Base-by-base conservation (phyloP, 2,329 filamentous ascomycete species). In the Stagonosporopsis cucurbitacearum region DNA sequence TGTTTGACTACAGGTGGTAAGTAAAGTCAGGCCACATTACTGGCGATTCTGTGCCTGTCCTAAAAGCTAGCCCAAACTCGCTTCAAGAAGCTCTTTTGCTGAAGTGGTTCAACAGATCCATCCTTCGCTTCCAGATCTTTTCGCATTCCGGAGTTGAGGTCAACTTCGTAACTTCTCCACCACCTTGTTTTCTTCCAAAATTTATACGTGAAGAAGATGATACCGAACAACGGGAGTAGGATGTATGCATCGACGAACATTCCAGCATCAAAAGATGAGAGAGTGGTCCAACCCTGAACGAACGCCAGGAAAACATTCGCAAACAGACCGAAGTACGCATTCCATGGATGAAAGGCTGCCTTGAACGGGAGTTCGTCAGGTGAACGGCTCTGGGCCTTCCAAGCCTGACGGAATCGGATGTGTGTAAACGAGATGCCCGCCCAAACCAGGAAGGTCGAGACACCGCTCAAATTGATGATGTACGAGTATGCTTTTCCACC, bases 361-460 rank as follows among this genome's bases (percentile, higher is more conserved):
- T 70, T 71, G 66, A 78, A 85, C 0, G 82, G 82, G 0, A 85
- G 70, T 3, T 78, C 71, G 6, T 78, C 73, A 6, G 80, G 67
- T 13, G 65, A 53, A 32, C 63, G 66, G 12, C 65, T 65, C 52
- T 73, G 70, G 2, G 60, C 75, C 54, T 84, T 80, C 12, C 85
- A 85, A 63, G 87, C 88, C 9, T 80, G 72, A 30, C 88, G 86
- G 73, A 92, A 91, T 22, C 88, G 86, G 57, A 91, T 86, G 66
- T 91, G 88, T 3, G 85, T 89, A 64, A 89, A 84, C 23, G 82
- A 86, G 64, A 91, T 91, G 33, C 82, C 82, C 2, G 80, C 88
- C 88, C 88, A 91, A 37, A 90, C 88, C 2, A 91, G 71, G 67
- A 91, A 91, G 0, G 88, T 89, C 33, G 86, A 87, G 2, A 90